These are phyloP conservation scores for Dactylonectria estremocensis DNA, from an alignment of 2,329 filamentous ascomycete genomes.

Conservation along the genomic window DNA sequence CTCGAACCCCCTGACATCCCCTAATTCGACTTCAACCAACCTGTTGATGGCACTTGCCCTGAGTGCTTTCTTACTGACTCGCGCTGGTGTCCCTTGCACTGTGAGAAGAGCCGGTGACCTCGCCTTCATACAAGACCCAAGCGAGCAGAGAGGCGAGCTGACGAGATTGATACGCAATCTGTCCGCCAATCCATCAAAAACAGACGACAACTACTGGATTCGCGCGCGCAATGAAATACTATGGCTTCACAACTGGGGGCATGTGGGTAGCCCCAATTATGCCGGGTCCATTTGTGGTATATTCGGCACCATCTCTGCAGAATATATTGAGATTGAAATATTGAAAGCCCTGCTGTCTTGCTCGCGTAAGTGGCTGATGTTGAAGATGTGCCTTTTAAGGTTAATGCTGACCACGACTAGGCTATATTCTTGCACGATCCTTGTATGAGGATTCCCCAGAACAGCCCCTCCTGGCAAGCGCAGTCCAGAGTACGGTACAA, in stretches of 20 bases:
- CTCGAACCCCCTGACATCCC: constrained; percentile 76
- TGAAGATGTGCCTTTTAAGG: background rate
- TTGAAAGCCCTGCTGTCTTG: constrained; percentile 77
- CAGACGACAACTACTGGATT: constrained; percentile 76
- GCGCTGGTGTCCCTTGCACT: constrained; percentile 64
- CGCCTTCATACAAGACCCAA: constrained; percentile 72
- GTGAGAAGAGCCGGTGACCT: constrained; percentile 73
- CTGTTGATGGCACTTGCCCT: constrained; percentile 76
- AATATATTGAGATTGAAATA: constrained; percentile 79
- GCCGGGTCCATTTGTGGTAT: constrained; percentile 70
- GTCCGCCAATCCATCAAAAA: constrained; percentile 64
- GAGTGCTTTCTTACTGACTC: constrained; percentile 71
- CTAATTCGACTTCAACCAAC: constrained; percentile 67
- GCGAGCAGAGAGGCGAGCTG: constrained; percentile 75
- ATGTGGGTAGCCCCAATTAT: constrained; percentile 51
- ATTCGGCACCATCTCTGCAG: constrained; percentile 72
- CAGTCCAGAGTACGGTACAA: constrained; percentile 74
- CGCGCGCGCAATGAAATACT: constrained; percentile 74
- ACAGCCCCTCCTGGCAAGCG: constrained; percentile 63
- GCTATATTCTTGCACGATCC: constrained; percentile 73
- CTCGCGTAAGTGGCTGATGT: constrained; percentile 65
- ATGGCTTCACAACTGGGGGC: constrained; percentile 83
- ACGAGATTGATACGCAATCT: constrained; percentile 71
- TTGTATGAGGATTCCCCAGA: constrained; percentile 71
- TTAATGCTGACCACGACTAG: constrained; percentile 54